Conservation (phyloP, 805 yeast genomes). For the Kodamaea lidongshanica region DNA sequence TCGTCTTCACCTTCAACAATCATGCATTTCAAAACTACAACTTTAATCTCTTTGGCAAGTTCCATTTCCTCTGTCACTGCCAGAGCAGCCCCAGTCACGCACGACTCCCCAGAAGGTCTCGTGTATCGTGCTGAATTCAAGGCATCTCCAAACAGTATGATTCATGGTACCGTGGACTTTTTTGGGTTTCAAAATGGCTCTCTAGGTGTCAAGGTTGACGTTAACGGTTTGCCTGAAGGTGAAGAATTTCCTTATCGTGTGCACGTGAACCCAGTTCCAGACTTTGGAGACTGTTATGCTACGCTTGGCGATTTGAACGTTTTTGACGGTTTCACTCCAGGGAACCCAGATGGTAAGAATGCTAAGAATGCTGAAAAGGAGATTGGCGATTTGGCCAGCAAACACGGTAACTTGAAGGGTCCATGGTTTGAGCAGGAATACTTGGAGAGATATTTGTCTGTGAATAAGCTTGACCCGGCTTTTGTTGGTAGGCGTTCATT, state of each 20-base stretch:
- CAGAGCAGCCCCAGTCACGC: constrained; percentile 22
- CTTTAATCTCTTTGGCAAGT: constrained; percentile 7
- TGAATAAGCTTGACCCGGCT: constrained; percentile 17
- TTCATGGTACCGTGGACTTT: no score
- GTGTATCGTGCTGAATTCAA: constrained; percentile 24
- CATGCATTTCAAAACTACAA: constrained; percentile 6
- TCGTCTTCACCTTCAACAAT: no score
- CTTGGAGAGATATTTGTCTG: constrained; percentile 21
- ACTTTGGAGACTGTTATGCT: constrained; percentile 1
- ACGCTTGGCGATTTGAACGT: background rate
- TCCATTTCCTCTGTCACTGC: constrained; percentile 13
- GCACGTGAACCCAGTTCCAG: background rate
- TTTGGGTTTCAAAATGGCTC: background rate
- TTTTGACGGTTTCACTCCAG: background rate
- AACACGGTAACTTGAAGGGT: constrained; percentile 11
- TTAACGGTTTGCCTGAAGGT: background rate
- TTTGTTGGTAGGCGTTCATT: constrained; percentile 27
- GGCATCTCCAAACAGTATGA: no score
- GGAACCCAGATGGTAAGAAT: no score
- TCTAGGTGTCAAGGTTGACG: background rate
- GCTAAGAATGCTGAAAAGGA: background rate
- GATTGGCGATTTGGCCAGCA: constrained; percentile 1
- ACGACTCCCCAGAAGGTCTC: constrained; percentile 26
- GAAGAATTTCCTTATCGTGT: constrained; percentile 1
- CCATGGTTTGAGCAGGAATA: constrained; percentile 18